Percentiles rank a stretch among this genome's conserved stretches.
phyloP scores from a whole-genome alignment of 345 rosid genomes.

The Physaria fendleri region DNA sequence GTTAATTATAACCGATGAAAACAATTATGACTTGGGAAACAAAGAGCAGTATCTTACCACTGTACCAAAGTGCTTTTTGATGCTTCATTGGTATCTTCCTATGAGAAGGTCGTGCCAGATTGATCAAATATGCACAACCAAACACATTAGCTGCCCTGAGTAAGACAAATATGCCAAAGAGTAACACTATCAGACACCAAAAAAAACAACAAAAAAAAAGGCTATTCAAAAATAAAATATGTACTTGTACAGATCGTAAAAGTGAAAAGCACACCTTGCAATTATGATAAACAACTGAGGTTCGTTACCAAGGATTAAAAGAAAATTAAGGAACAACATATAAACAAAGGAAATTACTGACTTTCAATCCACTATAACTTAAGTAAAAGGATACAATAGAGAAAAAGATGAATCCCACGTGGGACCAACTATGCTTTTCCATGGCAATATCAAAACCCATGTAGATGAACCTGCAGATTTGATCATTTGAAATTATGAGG shows the following conservation, averaged over 20 bases:
- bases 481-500: slow-evolving; percentile 20
- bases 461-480: slow-evolving; percentile 78
- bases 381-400: slow-evolving; percentile 84
- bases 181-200: slow-evolving; percentile 25
- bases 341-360: background rate
- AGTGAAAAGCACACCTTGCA: slow-evolving; percentile 56
- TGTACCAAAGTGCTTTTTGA: slow-evolving; percentile 99
- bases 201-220: background rate
- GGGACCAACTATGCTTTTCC: slow-evolving; percentile 99
- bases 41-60: slow-evolving; percentile 56
- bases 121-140: slow-evolving; percentile 89
- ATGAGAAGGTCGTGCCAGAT: slow-evolving; percentile 72
- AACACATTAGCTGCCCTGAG: slow-evolving; percentile 92
- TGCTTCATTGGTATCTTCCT: slow-evolving; percentile 77
- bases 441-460: slow-evolving; percentile 99
- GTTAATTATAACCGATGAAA: slow-evolving; percentile 8
- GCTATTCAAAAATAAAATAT: background rate
- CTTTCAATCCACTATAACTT: background rate
- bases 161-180: slow-evolving; percentile 11
- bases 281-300: slow-evolving; percentile 73
- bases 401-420: slow-evolving; percentile 85
- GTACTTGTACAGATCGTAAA: background rate
- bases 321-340: slow-evolving; percentile 46
- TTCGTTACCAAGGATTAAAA: slow-evolving; percentile 1
- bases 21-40: background rate